Conservation (phyloP, 192 early-diverging fungal genomes). For the Funneliformis geosporum region DNA sequence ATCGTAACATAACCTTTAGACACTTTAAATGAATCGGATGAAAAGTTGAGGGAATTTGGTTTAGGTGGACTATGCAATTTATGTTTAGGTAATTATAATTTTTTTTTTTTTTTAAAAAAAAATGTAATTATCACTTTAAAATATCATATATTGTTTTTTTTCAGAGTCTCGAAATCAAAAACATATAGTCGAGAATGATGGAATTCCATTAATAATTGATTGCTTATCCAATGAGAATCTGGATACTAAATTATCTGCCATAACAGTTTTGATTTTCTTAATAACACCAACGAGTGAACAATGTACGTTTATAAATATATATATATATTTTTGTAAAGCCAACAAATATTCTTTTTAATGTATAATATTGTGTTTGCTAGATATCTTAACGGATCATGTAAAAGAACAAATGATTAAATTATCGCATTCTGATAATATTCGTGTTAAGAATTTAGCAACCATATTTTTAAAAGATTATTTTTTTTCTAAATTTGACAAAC, state of each 20-base stretch:
- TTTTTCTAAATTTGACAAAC: not conserved
- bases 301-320: too few relatives aligned
- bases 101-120: too few relatives aligned
- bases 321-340: not conserved
- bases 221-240: slow-evolving; percentile 25
- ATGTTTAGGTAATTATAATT: slow-evolving; percentile 21
- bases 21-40: slow-evolving; percentile 24
- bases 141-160: not conserved
- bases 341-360: not conserved
- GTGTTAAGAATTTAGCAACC: slow-evolving; percentile 9
- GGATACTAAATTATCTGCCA: slow-evolving; percentile 10
- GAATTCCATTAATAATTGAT: slow-evolving; percentile 23
- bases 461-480: slow-evolving; percentile 29
- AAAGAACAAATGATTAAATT: not conserved
- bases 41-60: slow-evolving; percentile 30
- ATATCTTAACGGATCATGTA: slow-evolving; percentile 10
- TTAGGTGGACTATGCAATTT: slow-evolving; percentile 34
- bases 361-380: not conserved
- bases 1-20: not conserved
- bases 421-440: not conserved
- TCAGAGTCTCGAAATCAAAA: slow-evolving; percentile 21
- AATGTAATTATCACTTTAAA: not conserved
- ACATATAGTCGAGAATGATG: slow-evolving; percentile 28
- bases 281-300: not conserved
- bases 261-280: slow-evolving; percentile 21